phyloP scores from a whole-genome alignment of 495 filamentous ascomycete species.

The Pyrenula aspistea region DNA sequence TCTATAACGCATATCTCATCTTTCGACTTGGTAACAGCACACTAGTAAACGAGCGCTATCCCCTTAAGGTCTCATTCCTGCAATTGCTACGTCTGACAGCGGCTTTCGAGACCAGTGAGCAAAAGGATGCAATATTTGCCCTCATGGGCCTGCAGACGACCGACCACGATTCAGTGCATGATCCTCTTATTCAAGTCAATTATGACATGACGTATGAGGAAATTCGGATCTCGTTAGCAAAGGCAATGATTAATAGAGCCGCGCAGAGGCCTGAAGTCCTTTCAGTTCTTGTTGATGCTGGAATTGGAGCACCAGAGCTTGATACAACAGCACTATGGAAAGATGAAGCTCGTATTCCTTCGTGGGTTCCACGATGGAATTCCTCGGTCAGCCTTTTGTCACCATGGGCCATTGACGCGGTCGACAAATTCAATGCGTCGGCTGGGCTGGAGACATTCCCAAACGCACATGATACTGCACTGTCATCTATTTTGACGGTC shows the following conservation, averaged over 20 bases:
- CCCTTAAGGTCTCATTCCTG: neutral
- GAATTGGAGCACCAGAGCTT: neutral
- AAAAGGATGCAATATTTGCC: neutral
- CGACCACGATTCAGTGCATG: neutral
- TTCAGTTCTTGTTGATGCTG: neutral
- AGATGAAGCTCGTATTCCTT: neutral
- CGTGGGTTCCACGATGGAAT: neutral
- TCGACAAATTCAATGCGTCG: neutral
- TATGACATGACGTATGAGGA: neutral
- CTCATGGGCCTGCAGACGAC: neutral
- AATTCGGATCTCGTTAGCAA: neutral
- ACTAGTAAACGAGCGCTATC: neutral
- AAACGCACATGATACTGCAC: too few species aligned
- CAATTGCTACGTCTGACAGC: neutral
- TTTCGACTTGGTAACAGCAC: neutral
- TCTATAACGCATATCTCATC: neutral
- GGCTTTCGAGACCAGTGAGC: neutral
- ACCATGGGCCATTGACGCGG: neutral
- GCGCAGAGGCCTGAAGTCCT: neutral
- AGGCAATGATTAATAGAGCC: neutral
- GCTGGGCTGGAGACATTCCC: too few species aligned
- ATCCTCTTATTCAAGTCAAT: neutral
- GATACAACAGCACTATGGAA: neutral
- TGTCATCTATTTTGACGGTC: too few species aligned
- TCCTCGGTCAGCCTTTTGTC: neutral